Evolutionary conservation across 2,329 filamentous ascomycete genomes (phyloP).

Genomic region (Aspergillus aculeatinus): DNA sequence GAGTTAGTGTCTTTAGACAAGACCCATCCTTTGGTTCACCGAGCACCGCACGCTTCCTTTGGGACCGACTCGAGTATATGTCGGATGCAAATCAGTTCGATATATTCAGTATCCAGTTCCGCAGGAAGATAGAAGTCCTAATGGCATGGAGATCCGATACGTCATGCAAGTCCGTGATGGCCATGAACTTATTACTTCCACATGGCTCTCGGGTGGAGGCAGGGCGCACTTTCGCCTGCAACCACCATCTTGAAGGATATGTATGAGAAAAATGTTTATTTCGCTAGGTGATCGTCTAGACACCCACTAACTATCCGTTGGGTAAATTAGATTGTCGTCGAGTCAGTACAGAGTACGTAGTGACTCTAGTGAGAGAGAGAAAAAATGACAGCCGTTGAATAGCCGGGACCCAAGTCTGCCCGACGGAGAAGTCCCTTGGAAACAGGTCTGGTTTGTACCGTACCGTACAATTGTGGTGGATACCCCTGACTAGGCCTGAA

Average conservation of each 20-base stretch:
- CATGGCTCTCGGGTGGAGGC: neutral
- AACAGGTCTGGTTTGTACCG: neutral
- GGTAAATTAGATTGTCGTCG: neutral
- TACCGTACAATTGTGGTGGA: conserved; percentile 6
- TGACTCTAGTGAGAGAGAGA: neutral
- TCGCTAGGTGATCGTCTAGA: neutral
- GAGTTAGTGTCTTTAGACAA: neutral
- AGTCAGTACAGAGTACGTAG: neutral
- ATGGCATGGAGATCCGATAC: neutral
- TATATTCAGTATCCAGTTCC: neutral
- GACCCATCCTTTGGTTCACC: neutral
- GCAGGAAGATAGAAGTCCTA: neutral
- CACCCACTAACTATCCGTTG: neutral
- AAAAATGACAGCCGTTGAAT: conserved; percentile 7
- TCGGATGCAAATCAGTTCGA: neutral
- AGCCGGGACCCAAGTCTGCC: neutral
- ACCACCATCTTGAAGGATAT: neutral
- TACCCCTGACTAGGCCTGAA: conserved; percentile 19
- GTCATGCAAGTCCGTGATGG: neutral
- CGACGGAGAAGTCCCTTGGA: neutral
- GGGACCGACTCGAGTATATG: neutral
- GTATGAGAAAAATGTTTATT: neutral
- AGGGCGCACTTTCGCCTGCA: neutral
- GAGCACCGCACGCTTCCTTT: neutral
- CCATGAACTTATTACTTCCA: neutral